Evolutionary conservation across 768 basidiomycete genomes (phyloP), one percentile per base, ranked within the genome.

Genomic region (Collybia sordida): DNA sequence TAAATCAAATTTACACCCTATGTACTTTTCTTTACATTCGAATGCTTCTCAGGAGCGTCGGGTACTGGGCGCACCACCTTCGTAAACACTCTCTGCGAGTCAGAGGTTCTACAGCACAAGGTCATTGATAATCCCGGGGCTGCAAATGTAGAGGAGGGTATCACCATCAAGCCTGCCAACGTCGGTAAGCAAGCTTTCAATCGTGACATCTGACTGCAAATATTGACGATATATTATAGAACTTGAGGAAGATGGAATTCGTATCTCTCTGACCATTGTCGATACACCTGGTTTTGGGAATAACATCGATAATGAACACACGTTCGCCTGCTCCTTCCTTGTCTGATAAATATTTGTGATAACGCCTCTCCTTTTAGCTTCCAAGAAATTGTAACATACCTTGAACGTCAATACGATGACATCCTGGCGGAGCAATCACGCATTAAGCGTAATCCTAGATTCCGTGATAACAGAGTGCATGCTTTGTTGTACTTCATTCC

Each of bases 201-300:
- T 15, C 39, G 23, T 43, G 22, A 31, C 5, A 31, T 31, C 5
- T 31, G 14, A 31, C 31, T 3, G 9, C 9, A 11, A 31, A 31
- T 14, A 14, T 22, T 42, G 15, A 53, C 22, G 18, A 14, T 4
- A 14, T 47, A 5, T 37, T 37, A 21, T 64, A 88, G 92, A 96
- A 68, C 81, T 96, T 47, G 92, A 94, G 59, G 92, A 96, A 66
- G 92, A 96, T 59, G 91, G 91, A 17, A 83, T 93, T 37, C 83
- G 93, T 52, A 91, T 96, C 64, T 88, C 90, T 6, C 73, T 96
- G 57, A 94, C 91, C 7, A 83, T 96, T 50, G 90, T 96, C 35
- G 93, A 96, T 67, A 96, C 92, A 6, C 92, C 92, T 49, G 92
- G 93, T 18, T 96, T 96, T 58, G 92, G 92, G 17, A 88, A 92